These are phyloP conservation scores for Bryoglossum gracile DNA, from an alignment of 495 filamentous ascomycete genomes.

Conservation along the genomic window DNA sequence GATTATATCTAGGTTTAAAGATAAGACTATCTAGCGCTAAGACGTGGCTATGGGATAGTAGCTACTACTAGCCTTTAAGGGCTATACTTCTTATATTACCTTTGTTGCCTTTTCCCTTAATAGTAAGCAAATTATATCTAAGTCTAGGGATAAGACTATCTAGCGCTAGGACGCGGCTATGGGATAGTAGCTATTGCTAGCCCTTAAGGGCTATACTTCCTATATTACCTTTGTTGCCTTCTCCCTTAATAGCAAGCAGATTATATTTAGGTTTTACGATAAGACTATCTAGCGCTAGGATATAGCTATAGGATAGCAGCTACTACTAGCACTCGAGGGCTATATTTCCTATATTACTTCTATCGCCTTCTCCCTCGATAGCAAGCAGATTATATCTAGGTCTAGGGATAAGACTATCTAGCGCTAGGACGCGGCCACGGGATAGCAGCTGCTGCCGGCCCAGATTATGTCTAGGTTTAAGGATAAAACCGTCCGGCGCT, in stretches of 20 bases:
- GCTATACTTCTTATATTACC: neutral
- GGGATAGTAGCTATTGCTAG: neutral
- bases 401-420: conserved; percentile 5
- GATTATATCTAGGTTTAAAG: conserved; percentile 14
- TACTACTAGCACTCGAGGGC: no score
- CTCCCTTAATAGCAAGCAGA: conserved; percentile 2
- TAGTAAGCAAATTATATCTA: neutral
- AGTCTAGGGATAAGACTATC: neutral
- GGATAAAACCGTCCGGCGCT: conserved; percentile 16
- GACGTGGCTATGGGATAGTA: conserved; percentile 20
- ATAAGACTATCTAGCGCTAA: conserved; percentile 19
- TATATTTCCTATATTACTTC: no score
- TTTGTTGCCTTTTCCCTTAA: conserved; percentile 9
- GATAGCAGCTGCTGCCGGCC: neutral
- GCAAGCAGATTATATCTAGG: conserved; percentile 1
- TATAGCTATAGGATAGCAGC: neutral
- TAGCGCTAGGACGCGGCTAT: conserved; percentile 17
- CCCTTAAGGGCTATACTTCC: conserved; percentile 7
- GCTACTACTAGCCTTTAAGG: conserved; percentile 4
- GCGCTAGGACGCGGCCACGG: conserved; percentile 4
- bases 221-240: neutral
- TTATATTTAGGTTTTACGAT: neutral
- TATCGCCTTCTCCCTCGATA: conserved; percentile 8
- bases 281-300: neutral
- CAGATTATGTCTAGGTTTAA: neutral